Percentiles rank a stretch among this genome's conserved stretches.
These are phyloP conservation scores for Iris macrosiphon DNA, from an alignment of 106 monocot species.

Conservation along the genomic window DNA sequence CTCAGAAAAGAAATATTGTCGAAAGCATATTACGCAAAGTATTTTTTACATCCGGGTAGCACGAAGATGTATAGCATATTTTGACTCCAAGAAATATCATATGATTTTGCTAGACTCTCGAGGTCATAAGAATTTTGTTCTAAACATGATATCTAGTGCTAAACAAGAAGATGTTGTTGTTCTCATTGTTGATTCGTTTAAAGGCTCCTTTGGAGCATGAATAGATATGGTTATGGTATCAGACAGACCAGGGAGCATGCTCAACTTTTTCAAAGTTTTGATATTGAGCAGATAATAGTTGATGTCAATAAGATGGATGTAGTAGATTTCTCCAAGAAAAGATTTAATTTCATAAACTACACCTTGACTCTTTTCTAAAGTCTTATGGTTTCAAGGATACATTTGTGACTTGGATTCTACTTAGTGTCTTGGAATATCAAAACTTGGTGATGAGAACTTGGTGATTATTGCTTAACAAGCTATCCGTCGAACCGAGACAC, in stretches of 20 bases:
- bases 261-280: constrained; percentile 91
- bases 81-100: constrained; percentile 72
- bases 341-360: constrained; percentile 64
- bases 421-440: constrained; percentile 82
- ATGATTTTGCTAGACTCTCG: constrained; percentile 95
- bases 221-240: constrained; percentile 70
- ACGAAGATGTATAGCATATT: constrained; percentile 86
- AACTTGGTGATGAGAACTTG: constrained; percentile 58
- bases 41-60: too few species aligned
- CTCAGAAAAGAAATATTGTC: too few species aligned
- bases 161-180: constrained; percentile 94
- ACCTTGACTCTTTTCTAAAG: constrained; percentile 61
- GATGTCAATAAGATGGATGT: constrained; percentile 92
- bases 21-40: too few species aligned
- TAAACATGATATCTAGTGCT: constrained; percentile 93
- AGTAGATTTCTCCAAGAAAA: constrained; percentile 70
- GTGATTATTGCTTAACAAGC: constrained; percentile 52
- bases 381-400: constrained; percentile 84
- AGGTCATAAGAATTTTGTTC: constrained; percentile 96
- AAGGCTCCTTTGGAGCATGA: constrained; percentile 90
- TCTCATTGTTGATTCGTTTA: constrained; percentile 86
- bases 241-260: constrained; percentile 98
- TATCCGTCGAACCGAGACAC: too few species aligned
- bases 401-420: constrained; percentile 65
- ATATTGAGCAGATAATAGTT: constrained; percentile 86